Conservation (phyloP, 108 stramenopile genomes). For the Seminavis robusta region DNA sequence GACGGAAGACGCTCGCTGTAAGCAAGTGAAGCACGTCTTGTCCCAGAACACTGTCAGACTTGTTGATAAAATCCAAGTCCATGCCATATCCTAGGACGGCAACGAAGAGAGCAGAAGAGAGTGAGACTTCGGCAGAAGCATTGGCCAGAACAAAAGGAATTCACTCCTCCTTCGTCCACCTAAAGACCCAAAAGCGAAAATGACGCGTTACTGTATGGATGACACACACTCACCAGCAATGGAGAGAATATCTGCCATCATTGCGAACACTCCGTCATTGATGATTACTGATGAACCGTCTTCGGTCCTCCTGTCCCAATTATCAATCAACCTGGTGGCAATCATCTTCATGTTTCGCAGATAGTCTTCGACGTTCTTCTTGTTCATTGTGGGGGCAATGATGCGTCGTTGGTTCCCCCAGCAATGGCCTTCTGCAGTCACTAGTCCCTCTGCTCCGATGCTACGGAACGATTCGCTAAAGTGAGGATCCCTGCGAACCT, state of each 20-base stretch:
- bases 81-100: constrained; percentile 4
- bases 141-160: too few species aligned
- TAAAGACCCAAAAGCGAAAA: too few species aligned
- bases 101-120: too few species aligned
- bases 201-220: too few species aligned
- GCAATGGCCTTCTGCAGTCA: constrained; percentile 12
- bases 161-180: too few species aligned
- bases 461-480: background rate
- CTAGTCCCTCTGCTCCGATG: constrained; percentile 10
- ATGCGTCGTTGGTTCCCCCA: constrained; percentile 16
- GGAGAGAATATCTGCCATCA: constrained; percentile 13
- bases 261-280: constrained; percentile 1
- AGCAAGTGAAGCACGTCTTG: background rate
- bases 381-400: constrained; percentile 10
- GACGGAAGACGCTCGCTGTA: background rate
- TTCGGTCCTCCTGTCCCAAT: background rate
- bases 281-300: background rate
- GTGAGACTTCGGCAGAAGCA: too few species aligned
- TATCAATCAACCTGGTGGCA: background rate
- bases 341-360: constrained; percentile 5
- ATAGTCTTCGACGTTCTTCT: constrained; percentile 9
- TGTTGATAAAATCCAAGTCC: constrained; percentile 2
- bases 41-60: background rate
- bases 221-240: too few species aligned
- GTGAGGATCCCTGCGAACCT: background rate